Evolutionary conservation across 768 basidiomycete genomes (phyloP).

Genomic region (Trametopsis cervina): DNA sequence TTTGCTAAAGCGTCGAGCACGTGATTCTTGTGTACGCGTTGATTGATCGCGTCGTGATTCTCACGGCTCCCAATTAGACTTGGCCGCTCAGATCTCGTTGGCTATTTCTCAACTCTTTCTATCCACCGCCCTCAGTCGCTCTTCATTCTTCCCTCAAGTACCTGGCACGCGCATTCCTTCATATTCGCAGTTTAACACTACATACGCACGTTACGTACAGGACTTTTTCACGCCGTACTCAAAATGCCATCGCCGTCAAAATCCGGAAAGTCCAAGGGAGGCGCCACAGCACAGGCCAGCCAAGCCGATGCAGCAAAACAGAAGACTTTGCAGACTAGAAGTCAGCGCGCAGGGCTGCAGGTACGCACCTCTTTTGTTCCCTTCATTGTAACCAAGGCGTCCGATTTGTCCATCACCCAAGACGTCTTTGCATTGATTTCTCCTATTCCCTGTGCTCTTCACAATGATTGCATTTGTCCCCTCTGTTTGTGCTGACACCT

Average conservation of each 20-base stretch:
- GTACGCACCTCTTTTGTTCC: constrained; percentile 34
- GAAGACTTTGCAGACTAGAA: constrained; percentile 54
- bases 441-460: constrained; percentile 7
- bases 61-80: too few species aligned
- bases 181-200: too few species aligned
- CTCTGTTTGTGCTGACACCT: background rate
- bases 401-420: background rate
- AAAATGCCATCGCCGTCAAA: constrained; percentile 17
- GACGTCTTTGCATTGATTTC: background rate
- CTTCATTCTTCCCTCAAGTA: too few species aligned
- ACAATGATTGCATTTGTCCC: background rate
- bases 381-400: background rate
- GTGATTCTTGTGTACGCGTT: too few species aligned
- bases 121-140: too few species aligned
- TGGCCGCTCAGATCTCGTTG: too few species aligned
- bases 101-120: too few species aligned
- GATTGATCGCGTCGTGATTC: too few species aligned
- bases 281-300: constrained; percentile 23
- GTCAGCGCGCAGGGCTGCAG: constrained; percentile 85
- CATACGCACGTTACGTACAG: too few species aligned
- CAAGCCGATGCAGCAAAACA: constrained; percentile 26
- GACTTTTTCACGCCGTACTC: too few species aligned
- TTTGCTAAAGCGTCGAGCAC: too few species aligned
- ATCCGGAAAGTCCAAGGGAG: constrained; percentile 59
- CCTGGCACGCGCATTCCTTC: too few species aligned